Percentiles rank a stretch among this genome's conserved stretches.
Evolutionary conservation across 768 basidiomycete genomes (phyloP).

Genomic region (Mycena indigotica): DNA sequence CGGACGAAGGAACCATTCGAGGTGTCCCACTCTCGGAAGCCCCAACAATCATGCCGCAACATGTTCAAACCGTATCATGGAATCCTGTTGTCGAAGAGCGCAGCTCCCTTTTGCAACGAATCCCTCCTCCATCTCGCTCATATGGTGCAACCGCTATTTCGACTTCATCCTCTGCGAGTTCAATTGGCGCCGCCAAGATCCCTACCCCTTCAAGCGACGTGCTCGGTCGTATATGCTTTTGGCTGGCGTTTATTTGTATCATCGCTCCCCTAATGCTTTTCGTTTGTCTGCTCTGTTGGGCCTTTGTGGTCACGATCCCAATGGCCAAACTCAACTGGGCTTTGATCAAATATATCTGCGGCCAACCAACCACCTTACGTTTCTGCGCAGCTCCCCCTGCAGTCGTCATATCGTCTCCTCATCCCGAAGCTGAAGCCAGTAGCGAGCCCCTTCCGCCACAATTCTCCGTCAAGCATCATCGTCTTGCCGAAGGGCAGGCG

Average conservation of each 20-base stretch:
- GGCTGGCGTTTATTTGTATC: constrained; percentile 71
- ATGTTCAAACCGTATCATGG: constrained; percentile 47
- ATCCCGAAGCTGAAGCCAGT: constrained; percentile 26
- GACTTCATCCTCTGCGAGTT: constrained; percentile 32
- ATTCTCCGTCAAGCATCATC: constrained; percentile 69
- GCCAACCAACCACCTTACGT: constrained; percentile 80
- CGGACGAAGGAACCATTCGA: constrained; percentile 23
- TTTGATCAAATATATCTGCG: constrained; percentile 80
- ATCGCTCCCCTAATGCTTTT: constrained; percentile 88
- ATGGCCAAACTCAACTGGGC: constrained; percentile 99
- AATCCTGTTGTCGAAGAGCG: constrained; percentile 44
- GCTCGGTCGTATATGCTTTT: constrained; percentile 79
- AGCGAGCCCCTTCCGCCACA: constrained; percentile 37
- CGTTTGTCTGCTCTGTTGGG: constrained; percentile 93
- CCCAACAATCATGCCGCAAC: constrained; percentile 44
- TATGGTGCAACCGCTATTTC: constrained; percentile 64
- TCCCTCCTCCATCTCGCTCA: constrained; percentile 54
- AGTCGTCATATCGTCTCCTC: constrained; percentile 53
- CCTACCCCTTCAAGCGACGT: constrained; percentile 43
- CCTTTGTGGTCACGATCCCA: constrained; percentile 90
- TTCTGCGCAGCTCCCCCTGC: constrained; percentile 88
- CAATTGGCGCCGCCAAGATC: constrained; percentile 35
- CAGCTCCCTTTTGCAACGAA: constrained; percentile 46
- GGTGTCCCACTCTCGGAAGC: constrained; percentile 44
- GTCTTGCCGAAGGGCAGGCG: constrained; percentile 83